Conservation (phyloP, 2,329 filamentous ascomycete species). For the Parafenestella ontariensis region DNA sequence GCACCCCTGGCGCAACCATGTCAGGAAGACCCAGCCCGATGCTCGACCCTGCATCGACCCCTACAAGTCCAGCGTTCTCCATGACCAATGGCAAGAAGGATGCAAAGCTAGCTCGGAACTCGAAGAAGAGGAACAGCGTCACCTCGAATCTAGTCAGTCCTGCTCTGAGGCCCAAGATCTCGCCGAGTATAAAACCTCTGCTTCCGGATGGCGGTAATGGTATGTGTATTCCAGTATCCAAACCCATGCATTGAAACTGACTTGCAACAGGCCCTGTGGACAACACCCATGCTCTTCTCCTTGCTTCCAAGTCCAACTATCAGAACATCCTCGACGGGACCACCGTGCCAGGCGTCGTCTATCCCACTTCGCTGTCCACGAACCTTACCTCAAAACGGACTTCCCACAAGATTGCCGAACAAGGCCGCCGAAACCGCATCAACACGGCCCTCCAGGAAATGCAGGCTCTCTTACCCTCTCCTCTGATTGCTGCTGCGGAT, state of each 20-base stretch:
- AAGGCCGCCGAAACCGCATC: conserved; percentile 92
- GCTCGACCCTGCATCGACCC: conserved; percentile 60
- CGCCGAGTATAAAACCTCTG: conserved; percentile 90
- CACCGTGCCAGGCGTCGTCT: conserved; percentile 85
- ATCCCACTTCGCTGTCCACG: conserved; percentile 88
- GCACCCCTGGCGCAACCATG: conserved; percentile 51
- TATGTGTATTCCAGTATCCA: conserved; percentile 48
- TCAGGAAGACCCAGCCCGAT: conserved; percentile 57
- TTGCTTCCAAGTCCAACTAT: conserved; percentile 96
- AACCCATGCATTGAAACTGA: conserved; percentile 13
- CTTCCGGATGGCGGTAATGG: conserved; percentile 69
- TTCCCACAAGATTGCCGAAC: conserved; percentile 97
- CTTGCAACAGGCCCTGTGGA: conserved; percentile 55
- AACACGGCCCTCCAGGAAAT: conserved; percentile 94
- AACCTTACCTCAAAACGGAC: conserved; percentile 96
- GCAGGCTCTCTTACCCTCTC: conserved; percentile 78
- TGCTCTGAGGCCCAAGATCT: conserved; percentile 86
- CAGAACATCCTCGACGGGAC: conserved; percentile 97
- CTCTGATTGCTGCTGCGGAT: conserved; percentile 43
- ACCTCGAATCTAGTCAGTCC: conserved; percentile 75
- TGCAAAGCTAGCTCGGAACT: conserved; percentile 34
- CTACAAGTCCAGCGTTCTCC: conserved; percentile 51
- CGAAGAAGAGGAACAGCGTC: conserved; percentile 64
- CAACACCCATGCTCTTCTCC: conserved; percentile 72
- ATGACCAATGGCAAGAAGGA: conserved; percentile 40